A percentile compares a stretch with the other conserved stretches of the same genome.
Evolutionary conservation across 2,329 filamentous ascomycete species (phyloP).

Genomic region (Harringtonia lauricola): DNA sequence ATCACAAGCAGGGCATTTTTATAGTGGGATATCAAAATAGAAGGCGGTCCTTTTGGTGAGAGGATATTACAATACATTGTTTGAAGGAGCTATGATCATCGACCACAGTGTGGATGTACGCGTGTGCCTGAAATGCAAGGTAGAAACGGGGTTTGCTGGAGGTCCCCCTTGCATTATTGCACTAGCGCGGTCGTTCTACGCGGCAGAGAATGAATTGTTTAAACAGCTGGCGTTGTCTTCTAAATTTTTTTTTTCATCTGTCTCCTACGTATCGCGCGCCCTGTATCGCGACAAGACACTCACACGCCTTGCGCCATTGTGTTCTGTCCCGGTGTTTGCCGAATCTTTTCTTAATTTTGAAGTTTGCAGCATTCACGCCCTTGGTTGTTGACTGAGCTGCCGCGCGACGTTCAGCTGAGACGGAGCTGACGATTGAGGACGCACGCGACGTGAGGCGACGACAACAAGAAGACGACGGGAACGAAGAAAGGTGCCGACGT

Average conservation of each 20-base stretch:
- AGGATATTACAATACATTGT: no score
- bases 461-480: neutral
- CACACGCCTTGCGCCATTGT: neutral
- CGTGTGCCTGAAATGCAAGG: conserved; percentile 1
- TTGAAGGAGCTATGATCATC: no score
- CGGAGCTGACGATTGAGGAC: neutral
- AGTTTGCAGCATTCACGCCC: neutral
- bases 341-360: neutral
- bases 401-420: no score
- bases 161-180: no score
- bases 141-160: neutral
- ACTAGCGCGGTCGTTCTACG: no score
- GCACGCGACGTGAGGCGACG: no score
- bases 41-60: neutral
- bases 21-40: neutral
- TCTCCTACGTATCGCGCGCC: no score
- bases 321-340: neutral
- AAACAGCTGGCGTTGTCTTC: no score
- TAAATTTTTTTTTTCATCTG: conserved; percentile 2
- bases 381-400: no score
- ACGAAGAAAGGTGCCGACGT: conserved; percentile 1
- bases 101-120: no score
- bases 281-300: neutral
- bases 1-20: neutral
- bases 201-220: no score